Percentiles rank a stretch among this genome's conserved stretches.
Evolutionary conservation across 345 rosid genomes (phyloP).

Genomic region (Gynandropsis gynandra): DNA sequence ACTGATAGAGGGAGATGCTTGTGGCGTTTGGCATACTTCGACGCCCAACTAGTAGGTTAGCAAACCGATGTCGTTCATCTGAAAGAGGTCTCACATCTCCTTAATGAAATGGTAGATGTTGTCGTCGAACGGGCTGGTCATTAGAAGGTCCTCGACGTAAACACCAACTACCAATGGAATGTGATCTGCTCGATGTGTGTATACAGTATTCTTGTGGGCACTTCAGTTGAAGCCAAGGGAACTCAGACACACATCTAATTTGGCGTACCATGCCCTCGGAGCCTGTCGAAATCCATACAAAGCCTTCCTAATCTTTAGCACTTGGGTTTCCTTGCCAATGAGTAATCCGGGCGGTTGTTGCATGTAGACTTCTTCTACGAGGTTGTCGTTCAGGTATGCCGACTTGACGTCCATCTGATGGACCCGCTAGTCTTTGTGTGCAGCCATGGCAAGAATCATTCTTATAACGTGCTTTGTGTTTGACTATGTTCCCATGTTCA

Average conservation of each 20-base stretch:
- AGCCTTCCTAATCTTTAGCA: too few relatives aligned
- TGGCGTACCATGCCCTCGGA: background rate
- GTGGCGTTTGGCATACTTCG: background rate
- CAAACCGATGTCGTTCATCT: background rate
- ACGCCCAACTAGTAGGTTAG: background rate
- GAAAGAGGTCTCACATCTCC: background rate
- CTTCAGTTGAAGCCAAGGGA: too few relatives aligned
- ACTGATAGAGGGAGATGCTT: too few relatives aligned
- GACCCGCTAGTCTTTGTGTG: background rate
- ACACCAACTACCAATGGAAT: background rate
- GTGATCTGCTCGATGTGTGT: background rate
- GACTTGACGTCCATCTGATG: background rate
- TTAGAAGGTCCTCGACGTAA: background rate
- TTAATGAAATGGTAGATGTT: too few relatives aligned
- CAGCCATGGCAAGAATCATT: background rate
- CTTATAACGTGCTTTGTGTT: background rate
- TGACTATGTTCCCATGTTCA: background rate
- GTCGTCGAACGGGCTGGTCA: background rate
- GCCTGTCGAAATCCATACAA: background rate
- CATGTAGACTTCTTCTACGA: background rate
- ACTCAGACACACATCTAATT: too few relatives aligned
- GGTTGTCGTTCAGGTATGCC: background rate
- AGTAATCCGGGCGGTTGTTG: background rate
- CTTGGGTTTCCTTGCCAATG: background rate
- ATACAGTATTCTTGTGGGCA: background rate